These are phyloP conservation scores for Tetrastigma voinierianum DNA, from an alignment of 164 flowering plant species.

Conservation along the genomic window DNA sequence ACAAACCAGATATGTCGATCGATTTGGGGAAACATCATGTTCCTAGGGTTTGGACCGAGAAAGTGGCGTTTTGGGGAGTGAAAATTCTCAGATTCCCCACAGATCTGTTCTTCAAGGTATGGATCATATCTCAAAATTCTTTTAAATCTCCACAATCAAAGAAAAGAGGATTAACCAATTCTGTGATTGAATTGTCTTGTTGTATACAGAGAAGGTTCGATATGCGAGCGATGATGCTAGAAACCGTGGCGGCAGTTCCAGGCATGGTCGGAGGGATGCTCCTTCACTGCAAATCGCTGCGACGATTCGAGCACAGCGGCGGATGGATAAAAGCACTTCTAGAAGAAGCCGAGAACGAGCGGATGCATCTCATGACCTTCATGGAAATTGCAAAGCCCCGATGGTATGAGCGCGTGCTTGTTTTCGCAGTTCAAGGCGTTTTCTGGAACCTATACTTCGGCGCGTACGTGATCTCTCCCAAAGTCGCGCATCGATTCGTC, in stretches of 20 bases:
- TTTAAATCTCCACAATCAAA: background rate
- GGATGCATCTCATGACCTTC: slow-evolving; percentile 56
- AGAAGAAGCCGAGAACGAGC: slow-evolving; percentile 53
- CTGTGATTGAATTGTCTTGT: background rate
- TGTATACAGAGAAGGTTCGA: slow-evolving; percentile 40
- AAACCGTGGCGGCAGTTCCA: slow-evolving; percentile 52
- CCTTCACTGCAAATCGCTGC: slow-evolving; percentile 38
- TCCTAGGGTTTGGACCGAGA: slow-evolving; percentile 64
- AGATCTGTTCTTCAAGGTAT: slow-evolving; percentile 87
- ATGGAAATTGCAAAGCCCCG: slow-evolving; percentile 37
- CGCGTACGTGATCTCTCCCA: slow-evolving; percentile 38
- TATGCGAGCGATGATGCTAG: slow-evolving; percentile 48
- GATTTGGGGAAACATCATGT: slow-evolving; percentile 82
- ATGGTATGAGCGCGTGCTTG: slow-evolving; percentile 44
- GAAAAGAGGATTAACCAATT: background rate
- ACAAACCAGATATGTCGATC: slow-evolving; percentile 57
- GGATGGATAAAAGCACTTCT: slow-evolving; percentile 55
- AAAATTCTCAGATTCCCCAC: slow-evolving; percentile 68
- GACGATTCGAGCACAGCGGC: slow-evolving; percentile 49
- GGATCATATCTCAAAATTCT: background rate
- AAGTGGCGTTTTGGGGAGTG: slow-evolving; percentile 76
- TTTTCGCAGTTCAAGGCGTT: slow-evolving; percentile 42
- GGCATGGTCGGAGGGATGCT: slow-evolving; percentile 57
- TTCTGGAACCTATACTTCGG: slow-evolving; percentile 48
- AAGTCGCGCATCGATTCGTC: slow-evolving; percentile 43